Evolutionary conservation across 2,329 filamentous ascomycete species (phyloP).

Genomic region (Clarireedia monteithiana): DNA sequence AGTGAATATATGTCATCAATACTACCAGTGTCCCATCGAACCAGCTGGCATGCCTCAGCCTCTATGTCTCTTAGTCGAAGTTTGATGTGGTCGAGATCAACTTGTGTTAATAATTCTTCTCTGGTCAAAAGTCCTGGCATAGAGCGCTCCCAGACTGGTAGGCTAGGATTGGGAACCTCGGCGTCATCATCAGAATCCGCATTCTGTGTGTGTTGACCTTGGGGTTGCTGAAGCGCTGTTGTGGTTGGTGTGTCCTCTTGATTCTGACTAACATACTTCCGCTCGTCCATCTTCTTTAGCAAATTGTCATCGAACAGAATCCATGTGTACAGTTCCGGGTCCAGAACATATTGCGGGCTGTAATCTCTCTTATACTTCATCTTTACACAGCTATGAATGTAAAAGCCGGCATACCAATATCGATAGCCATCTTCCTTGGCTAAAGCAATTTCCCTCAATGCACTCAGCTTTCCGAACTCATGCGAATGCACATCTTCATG

Average conservation of each 20-base stretch:
- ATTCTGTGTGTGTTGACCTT: neutral
- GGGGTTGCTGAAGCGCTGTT: neutral
- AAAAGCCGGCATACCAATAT: constrained; percentile 80
- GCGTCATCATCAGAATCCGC: constrained; percentile 24
- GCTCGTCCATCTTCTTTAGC: constrained; percentile 38
- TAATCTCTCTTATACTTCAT: constrained; percentile 84
- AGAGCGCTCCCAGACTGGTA: too few relatives aligned
- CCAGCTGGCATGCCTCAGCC: constrained; percentile 33
- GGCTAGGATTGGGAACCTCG: too few relatives aligned
- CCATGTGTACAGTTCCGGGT: constrained; percentile 59
- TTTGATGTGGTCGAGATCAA: constrained; percentile 53
- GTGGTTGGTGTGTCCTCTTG: constrained; percentile 5
- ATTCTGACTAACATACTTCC: constrained; percentile 23
- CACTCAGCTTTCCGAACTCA: constrained; percentile 68
- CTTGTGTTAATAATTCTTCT: constrained; percentile 39
- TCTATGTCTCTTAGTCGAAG: constrained; percentile 31
- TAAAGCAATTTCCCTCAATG: constrained; percentile 63
- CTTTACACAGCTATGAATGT: constrained; percentile 73
- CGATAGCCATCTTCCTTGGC: constrained; percentile 61
- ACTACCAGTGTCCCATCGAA: constrained; percentile 50
- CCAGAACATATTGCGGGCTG: constrained; percentile 64
- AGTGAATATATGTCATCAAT: constrained; percentile 43
- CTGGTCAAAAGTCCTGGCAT: constrained; percentile 58
- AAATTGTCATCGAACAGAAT: constrained; percentile 44
- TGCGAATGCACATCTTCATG: constrained; percentile 64